phyloP scores from a whole-genome alignment of 2,329 filamentous ascomycete species.

The Sordariomycetes sp. region DNA sequence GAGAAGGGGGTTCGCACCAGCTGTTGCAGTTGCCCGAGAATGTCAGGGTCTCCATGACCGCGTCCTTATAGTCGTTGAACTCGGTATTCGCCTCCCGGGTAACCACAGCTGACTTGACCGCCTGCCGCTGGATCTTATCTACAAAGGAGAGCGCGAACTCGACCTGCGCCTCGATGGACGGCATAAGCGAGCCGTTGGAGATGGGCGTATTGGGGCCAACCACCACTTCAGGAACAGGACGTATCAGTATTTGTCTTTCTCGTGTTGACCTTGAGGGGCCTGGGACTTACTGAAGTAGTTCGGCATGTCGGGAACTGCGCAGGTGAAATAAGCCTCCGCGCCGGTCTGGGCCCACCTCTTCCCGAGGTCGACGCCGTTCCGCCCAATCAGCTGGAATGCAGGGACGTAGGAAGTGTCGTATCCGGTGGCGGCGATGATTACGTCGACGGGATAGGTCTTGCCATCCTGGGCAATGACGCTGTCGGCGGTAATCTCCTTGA shows the following conservation, averaged over 20 bases:
- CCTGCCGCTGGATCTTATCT: conserved; percentile 13
- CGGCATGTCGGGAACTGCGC: conserved; percentile 9
- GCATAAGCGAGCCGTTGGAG: conserved; percentile 18
- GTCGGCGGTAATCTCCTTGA: conserved; percentile 15
- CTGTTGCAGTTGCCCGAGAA: conserved; percentile 3
- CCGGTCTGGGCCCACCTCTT: conserved; percentile 1
- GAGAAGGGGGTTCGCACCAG: conserved; percentile 29
- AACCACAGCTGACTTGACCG: conserved; percentile 26
- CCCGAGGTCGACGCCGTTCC: conserved; percentile 12
- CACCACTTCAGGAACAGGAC: conserved; percentile 2
- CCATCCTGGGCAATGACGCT: conserved; percentile 18
- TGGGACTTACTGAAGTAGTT: conserved; percentile 10
- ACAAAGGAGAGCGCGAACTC: conserved; percentile 14
- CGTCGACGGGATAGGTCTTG: conserved; percentile 16
- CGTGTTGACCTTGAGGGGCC: not conserved
- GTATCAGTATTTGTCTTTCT: not conserved
- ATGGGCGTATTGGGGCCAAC: conserved; percentile 36
- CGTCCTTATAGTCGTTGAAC: conserved; percentile 16
- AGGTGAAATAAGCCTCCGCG: conserved; percentile 8
- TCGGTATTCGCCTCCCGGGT: conserved; percentile 20
- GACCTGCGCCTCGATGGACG: conserved; percentile 20
- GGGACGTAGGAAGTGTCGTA: conserved; percentile 10
- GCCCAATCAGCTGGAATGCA: conserved; percentile 17
- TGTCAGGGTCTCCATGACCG: conserved; percentile 2
- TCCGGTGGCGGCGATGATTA: conserved; percentile 20